Base-by-base conservation (phyloP, 805 yeast species). In the Sungouiella thailandica region DNA sequence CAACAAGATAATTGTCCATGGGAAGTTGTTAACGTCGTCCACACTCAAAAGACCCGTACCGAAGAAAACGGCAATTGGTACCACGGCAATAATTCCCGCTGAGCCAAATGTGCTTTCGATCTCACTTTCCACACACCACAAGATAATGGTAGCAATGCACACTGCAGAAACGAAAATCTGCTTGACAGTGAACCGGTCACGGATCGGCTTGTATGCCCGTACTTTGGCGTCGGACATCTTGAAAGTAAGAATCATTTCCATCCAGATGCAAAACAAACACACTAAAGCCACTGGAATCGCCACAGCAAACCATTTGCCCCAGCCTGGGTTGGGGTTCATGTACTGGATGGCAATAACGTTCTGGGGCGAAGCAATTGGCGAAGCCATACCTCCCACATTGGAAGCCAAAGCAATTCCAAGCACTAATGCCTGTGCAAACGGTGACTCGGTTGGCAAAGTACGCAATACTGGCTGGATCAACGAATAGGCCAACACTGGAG, bases 281-380 rank as follows among this genome's bases (percentile, higher is more conserved):
- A 82, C 52, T 11, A 72, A 48, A 39, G 87, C 72, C 8, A 89
- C 87, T 0, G 98, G 98, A 13, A 89, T 59, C 0, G 96, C 76
- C 29, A 90, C 76, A 6, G 80, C 77, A 57, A 90, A 93, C 98
- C 98, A 90, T 54, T 86, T 83, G 8, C 81, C 80, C 98, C 98
- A 90, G 7, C 76, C 74, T 11, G 82, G 82, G 30, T 82, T 77
- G 36, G 74, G 80, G 36, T 69, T 70, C 97, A 90, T 90, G 46
- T 81, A 67, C 36, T 86, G 89, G 32, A 90, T 70, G 1, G 96
- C 95, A 49, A 90, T 80, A 42, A 90, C 85, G 57, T 90, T 90
- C 55, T 90, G 98, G 2, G 98, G 98, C 3, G 96, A 86, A 1
- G 97, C 89, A 52, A 90, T 90, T 6, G 98, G 98, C 4, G 96